Percentiles rank a stretch among this genome's conserved stretches.
phyloP scores from a whole-genome alignment of 2,329 filamentous ascomycete genomes.

The Colletotrichum theobromicola region DNA sequence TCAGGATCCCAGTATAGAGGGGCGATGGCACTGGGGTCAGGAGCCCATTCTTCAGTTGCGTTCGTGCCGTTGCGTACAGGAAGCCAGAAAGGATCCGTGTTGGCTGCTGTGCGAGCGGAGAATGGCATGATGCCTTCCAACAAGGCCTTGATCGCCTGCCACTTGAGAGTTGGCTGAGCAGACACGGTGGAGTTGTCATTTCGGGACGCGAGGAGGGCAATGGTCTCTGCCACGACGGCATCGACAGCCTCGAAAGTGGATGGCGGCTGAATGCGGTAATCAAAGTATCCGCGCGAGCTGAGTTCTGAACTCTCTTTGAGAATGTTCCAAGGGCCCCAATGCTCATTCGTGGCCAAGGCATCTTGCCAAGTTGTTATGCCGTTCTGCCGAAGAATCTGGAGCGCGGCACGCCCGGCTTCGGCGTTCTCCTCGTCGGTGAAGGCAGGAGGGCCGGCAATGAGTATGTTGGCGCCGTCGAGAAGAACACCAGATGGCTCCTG shows the following conservation, averaged over 20 bases:
- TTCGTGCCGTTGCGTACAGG: slow-evolving; percentile 12
- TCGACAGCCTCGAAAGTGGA: slow-evolving; percentile 10
- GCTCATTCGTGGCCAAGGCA: slow-evolving; percentile 19
- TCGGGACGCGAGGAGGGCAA: not conserved
- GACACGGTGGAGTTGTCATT: slow-evolving; percentile 21
- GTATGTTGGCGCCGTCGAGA: slow-evolving; percentile 23
- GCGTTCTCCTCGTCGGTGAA: slow-evolving; percentile 25
- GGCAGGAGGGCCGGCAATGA: slow-evolving; percentile 26
- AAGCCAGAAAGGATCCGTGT: slow-evolving; percentile 28
- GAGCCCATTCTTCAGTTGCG: not conserved
- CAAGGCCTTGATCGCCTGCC: slow-evolving; percentile 31
- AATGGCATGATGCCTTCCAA: slow-evolving; percentile 30
- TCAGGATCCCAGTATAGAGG: slow-evolving; percentile 39
- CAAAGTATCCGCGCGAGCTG: slow-evolving; percentile 28
- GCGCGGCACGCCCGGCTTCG: slow-evolving; percentile 26
- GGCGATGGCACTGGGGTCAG: not conserved
- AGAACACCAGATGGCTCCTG: slow-evolving; percentile 29
- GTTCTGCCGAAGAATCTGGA: slow-evolving; percentile 29
- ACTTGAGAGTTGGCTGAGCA: slow-evolving; percentile 27
- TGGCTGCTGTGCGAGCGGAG: slow-evolving; percentile 30
- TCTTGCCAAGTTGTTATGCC: slow-evolving; percentile 33
- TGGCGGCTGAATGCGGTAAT: slow-evolving; percentile 29
- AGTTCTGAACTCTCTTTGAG: slow-evolving; percentile 25
- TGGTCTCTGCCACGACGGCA: slow-evolving; percentile 19
- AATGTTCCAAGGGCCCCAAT: slow-evolving; percentile 7